Conservation (phyloP, 2,329 filamentous ascomycete species). For the Fusarium incarnatum region DNA sequence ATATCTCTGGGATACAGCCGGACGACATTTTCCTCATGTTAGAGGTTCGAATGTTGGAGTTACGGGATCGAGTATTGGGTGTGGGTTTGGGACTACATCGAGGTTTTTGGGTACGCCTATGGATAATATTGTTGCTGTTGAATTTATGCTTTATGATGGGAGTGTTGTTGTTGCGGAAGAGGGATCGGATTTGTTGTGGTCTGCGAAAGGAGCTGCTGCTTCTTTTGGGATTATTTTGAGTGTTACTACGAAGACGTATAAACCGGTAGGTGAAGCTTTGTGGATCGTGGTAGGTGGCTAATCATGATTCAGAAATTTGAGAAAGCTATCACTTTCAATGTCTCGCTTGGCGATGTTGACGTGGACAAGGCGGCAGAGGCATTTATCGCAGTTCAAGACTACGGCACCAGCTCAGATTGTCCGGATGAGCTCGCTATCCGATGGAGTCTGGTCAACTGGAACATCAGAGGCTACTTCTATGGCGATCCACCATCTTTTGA, state of each 20-base stretch:
- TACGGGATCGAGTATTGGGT: constrained; percentile 36
- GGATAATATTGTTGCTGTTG: constrained; percentile 32
- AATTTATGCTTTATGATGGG: constrained; percentile 38
- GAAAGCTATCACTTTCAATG: constrained; percentile 30
- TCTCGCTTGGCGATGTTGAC: constrained; percentile 20
- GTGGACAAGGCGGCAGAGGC: constrained; percentile 22
- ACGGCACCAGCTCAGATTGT: constrained; percentile 1
- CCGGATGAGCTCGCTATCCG: constrained; percentile 37
- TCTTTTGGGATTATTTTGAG: constrained; percentile 38
- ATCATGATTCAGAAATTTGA: constrained; percentile 2
- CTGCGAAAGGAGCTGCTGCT: constrained; percentile 31
- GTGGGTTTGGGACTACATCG: constrained; percentile 32
- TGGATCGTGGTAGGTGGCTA: background rate
- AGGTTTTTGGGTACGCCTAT: constrained; percentile 26
- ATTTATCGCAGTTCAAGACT: constrained; percentile 31
- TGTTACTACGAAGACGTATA: constrained; percentile 31
- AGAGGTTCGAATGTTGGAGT: constrained; percentile 34
- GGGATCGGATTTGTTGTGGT: constrained; percentile 38
- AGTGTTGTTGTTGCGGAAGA: constrained; percentile 30
- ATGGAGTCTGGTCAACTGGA: constrained; percentile 25
- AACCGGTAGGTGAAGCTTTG: too few relatives aligned
- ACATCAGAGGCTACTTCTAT: constrained; percentile 35
- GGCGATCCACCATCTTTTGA: constrained; percentile 31
- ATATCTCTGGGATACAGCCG: constrained; percentile 36
- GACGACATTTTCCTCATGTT: constrained; percentile 37